Evolutionary conservation across 2,329 filamentous ascomycete genomes (phyloP).

Genomic region (Claviceps quebecensis): DNA sequence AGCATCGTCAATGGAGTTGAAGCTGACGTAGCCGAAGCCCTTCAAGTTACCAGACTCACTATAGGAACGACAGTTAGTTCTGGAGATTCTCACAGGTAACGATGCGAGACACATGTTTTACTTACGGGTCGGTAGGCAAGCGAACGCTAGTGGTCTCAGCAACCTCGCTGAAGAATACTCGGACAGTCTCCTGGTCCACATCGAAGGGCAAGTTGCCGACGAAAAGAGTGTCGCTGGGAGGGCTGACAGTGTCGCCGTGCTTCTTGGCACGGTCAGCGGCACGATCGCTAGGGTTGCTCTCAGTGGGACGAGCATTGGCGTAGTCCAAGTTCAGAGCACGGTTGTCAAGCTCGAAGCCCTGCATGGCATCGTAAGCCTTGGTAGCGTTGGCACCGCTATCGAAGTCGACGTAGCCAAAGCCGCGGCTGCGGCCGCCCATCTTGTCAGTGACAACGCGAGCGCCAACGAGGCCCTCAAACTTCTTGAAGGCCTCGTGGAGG

Average conservation of each 20-base stretch:
- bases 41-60: constrained; percentile 72
- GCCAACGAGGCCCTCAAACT: constrained; percentile 56
- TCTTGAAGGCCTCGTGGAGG: constrained; percentile 68
- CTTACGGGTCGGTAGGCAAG: constrained; percentile 70
- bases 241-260: constrained; percentile 68
- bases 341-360: constrained; percentile 59
- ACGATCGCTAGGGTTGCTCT: constrained; percentile 37
- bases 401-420: constrained; percentile 91
- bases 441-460: constrained; percentile 76
- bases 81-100: too few species aligned
- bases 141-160: constrained; percentile 64
- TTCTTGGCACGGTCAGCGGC: constrained; percentile 50
- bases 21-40: constrained; percentile 87
- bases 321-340: constrained; percentile 69
- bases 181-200: constrained; percentile 61
- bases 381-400: constrained; percentile 50
- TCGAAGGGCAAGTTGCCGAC: constrained; percentile 85
- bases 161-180: constrained; percentile 58
- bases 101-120: constrained; percentile 7
- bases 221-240: constrained; percentile 76
- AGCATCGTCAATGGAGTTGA: constrained; percentile 69
- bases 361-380: constrained; percentile 61
- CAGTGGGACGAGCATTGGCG: constrained; percentile 50
- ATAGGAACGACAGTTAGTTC: constrained; percentile 1
- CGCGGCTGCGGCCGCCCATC: constrained; percentile 69